phyloP scores from a whole-genome alignment of 2,329 filamentous ascomycete species.

The Corinectria fuckeliana region DNA sequence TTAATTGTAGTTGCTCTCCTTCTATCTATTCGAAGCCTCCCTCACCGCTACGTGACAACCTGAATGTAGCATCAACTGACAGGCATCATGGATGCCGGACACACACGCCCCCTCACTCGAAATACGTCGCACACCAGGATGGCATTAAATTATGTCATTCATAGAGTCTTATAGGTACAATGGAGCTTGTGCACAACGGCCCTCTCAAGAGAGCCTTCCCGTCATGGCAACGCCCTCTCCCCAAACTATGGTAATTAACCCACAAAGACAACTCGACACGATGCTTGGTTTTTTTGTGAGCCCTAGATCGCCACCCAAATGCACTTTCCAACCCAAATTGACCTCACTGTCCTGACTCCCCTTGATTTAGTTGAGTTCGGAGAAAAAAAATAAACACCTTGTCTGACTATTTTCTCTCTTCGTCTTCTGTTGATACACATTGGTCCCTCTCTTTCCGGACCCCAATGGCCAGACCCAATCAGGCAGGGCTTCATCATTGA shows the following conservation, averaged over 20 bases:
- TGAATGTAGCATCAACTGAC: background rate
- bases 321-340: constrained; percentile 31
- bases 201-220: constrained; percentile 9
- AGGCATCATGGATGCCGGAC: background rate
- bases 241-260: constrained; percentile 18
- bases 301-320: constrained; percentile 32
- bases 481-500: constrained; percentile 28
- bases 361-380: constrained; percentile 23
- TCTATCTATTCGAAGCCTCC: background rate
- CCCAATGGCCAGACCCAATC: constrained; percentile 30
- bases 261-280: constrained; percentile 30
- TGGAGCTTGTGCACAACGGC: constrained; percentile 16
- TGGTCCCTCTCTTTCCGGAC: constrained; percentile 21
- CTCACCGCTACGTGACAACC: too few relatives aligned
- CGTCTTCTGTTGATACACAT: constrained; percentile 38
- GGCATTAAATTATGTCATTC: constrained; percentile 35
- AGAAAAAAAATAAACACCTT: constrained; percentile 38
- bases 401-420: constrained; percentile 39
- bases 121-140: background rate
- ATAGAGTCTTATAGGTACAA: constrained; percentile 34
- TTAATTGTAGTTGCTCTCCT: background rate
- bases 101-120: background rate
- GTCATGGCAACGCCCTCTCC: constrained; percentile 21
- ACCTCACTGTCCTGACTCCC: constrained; percentile 37
- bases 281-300: constrained; percentile 31